These are phyloP conservation scores for Papiliotrema flavescens DNA, from an alignment of 1,284 basidiomycete genomes.

Conservation along the genomic window DNA sequence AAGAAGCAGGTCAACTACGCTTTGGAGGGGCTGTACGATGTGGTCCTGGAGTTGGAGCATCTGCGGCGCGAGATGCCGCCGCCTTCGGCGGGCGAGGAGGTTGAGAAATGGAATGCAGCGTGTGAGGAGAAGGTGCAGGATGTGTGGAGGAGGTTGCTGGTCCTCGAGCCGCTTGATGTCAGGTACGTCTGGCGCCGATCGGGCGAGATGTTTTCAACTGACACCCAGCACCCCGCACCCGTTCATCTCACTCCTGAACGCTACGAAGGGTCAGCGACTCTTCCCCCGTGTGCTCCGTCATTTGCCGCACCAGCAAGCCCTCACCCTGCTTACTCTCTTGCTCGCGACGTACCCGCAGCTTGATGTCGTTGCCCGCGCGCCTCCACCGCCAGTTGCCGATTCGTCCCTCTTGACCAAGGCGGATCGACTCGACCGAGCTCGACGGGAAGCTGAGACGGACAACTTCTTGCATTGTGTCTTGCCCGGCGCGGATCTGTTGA, in stretches of 20 bases:
- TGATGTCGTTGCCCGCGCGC: conserved; percentile 77
- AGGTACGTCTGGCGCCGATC: no score
- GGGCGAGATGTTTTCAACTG: no score
- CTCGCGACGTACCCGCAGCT: conserved; percentile 91
- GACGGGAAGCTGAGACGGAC: conserved; percentile 82
- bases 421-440: conserved; percentile 63
- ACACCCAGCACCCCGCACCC: conserved; percentile 81
- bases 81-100: conserved; percentile 54
- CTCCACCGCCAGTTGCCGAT: conserved; percentile 54
- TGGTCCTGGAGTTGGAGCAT: conserved; percentile 81
- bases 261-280: conserved; percentile 89
- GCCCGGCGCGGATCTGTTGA: conserved; percentile 77
- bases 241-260: conserved; percentile 85
- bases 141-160: conserved; percentile 77
- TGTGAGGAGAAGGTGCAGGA: conserved; percentile 64
- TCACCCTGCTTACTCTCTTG: conserved; percentile 83
- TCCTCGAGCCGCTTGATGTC: conserved; percentile 86
- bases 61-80: conserved; percentile 72
- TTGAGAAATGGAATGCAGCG: conserved; percentile 57
- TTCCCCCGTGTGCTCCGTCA: conserved; percentile 87
- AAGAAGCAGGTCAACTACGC: conserved; percentile 73
- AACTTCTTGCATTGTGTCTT: conserved; percentile 81
- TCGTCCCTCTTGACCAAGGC: conserved; percentile 49
- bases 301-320: conserved; percentile 71
- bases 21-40: conserved; percentile 82